Evolutionary conservation across 1,284 basidiomycete genomes (phyloP), one percentile per base, ranked within the genome.

Genomic region (Meripilus lineatus): DNA sequence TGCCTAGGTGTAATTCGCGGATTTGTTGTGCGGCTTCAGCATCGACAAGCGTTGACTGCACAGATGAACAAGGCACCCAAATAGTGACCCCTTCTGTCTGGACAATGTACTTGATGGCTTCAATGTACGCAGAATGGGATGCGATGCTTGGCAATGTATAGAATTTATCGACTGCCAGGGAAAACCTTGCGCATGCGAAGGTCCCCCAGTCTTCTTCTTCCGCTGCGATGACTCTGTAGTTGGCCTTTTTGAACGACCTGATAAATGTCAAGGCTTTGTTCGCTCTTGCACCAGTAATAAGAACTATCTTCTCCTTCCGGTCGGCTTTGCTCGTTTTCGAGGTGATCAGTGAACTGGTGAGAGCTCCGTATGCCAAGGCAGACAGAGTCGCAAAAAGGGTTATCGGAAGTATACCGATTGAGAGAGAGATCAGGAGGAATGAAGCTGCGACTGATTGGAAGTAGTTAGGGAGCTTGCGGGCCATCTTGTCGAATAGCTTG

Each of bases 1-100:
- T n/a, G 13, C 40, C 48, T 1, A 45, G 26, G 3, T 18, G 4
- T 5, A 37, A 37, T 21, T 38, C 42, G 4, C 26, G 30, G 21
- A 53, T 49, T 25, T 46, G 30, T 15, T 26, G 25, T 15, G 52
- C 52, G 2, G 42, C 45, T 18, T 51, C 52, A 4, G 52, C 36
- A 33, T 53, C 52, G 21, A 45, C 28, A 45, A 51, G 49, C 10
- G 52, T 51, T 3, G 45, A 47, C 15, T 48, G 46, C 11, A 51
- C 48, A 41, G 47, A 49, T 4, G 52, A 53, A 30, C 50, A 51
- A 21, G 52, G 52, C 6, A 53, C 43, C 52, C 52, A 53, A 6
- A 38, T 32, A 30, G 49, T 45, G 40, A 53, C 46, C 25, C 28
- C 8, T 38, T 50, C 50, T 13, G 4, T 15, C 18, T 10, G 11